Conservation (phyloP, 306 rosid genomes). For the Mucuna pruriens region DNA sequence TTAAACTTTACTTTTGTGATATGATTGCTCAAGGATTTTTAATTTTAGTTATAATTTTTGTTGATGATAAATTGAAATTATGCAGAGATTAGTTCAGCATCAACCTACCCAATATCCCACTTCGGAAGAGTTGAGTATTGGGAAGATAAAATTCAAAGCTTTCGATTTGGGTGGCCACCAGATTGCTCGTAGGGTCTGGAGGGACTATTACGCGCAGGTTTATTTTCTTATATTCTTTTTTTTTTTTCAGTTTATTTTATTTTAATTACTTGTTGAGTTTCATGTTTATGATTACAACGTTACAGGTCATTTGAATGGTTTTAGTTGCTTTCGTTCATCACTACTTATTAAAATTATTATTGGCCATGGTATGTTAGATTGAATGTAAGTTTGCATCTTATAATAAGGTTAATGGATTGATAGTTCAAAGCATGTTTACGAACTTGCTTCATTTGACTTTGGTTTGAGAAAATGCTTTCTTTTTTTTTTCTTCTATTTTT, state of each 20-base stretch:
- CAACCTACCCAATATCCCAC: conserved; percentile 88
- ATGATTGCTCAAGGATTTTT: background rate
- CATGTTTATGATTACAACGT: conserved; percentile 21
- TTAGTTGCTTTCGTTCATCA: background rate
- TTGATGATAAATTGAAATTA: conserved; percentile 6
- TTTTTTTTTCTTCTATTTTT: too few species aligned
- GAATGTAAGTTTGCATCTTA: background rate
- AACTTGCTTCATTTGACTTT: background rate
- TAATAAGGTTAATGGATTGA: background rate
- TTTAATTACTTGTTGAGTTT: background rate
- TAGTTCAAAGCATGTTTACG: background rate
- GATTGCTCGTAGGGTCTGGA: conserved; percentile 93
- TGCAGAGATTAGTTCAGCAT: conserved; percentile 84
- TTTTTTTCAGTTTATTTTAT: background rate
- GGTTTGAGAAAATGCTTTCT: background rate
- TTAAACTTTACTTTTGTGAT: background rate
- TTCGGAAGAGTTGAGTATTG: conserved; percentile 83
- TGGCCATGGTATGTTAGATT: background rate
- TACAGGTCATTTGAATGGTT: background rate
- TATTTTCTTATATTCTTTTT: background rate
- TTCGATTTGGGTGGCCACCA: conserved; percentile 92
- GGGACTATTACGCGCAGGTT: conserved; percentile 82
- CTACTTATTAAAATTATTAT: background rate
- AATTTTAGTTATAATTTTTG: background rate
- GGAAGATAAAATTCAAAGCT: conserved; percentile 82